Conservation (phyloP, 1,139 yeast genomes). For the Taphrina sp. region DNA sequence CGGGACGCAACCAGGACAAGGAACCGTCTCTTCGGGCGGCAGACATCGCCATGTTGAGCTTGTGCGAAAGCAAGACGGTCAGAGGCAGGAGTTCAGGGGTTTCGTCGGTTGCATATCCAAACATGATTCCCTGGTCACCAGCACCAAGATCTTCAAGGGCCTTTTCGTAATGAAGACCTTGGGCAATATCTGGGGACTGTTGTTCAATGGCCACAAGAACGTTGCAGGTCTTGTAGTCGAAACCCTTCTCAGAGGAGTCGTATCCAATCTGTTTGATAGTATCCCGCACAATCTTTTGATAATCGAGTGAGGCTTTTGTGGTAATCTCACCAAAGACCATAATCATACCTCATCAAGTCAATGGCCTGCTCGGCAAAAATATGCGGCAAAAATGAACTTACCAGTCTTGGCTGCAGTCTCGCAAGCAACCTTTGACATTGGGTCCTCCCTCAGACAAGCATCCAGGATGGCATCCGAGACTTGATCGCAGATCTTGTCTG, state of each 20-base stretch:
- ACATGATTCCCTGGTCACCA: constrained; percentile 99
- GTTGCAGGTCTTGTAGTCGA: constrained; percentile 98
- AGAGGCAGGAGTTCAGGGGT: constrained; percentile 96
- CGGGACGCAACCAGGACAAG: constrained; percentile 97
- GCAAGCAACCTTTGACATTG: constrained; percentile 97
- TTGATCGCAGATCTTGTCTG: constrained; percentile 79
- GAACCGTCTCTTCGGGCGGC: constrained; percentile 95
- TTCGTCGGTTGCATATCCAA: constrained; percentile 99
- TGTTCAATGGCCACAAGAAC: constrained; percentile 98
- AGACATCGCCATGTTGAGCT: constrained; percentile 94
- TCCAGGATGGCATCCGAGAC: constrained; percentile 97
- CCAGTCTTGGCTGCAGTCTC: constrained; percentile 98
- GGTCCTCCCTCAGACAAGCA: constrained; percentile 94
- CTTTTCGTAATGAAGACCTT: constrained; percentile 96
- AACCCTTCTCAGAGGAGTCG: constrained; percentile 93
- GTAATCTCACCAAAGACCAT: constrained; percentile 99
- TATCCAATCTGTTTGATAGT: constrained; percentile 98
- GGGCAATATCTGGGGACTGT: constrained; percentile 98
- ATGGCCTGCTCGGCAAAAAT: neutral
- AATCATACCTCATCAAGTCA: constrained; percentile 56
- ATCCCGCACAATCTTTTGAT: constrained; percentile 95
- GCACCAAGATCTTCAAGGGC: constrained; percentile 98
- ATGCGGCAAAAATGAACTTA: constrained; percentile 46
- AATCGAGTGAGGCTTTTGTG: constrained; percentile 91
- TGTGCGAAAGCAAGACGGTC: constrained; percentile 90